Evolutionary conservation across 1,284 basidiomycete species (phyloP), one percentile per base, ranked within the genome.

Genomic region (Moesziomyces parantarcticus): DNA sequence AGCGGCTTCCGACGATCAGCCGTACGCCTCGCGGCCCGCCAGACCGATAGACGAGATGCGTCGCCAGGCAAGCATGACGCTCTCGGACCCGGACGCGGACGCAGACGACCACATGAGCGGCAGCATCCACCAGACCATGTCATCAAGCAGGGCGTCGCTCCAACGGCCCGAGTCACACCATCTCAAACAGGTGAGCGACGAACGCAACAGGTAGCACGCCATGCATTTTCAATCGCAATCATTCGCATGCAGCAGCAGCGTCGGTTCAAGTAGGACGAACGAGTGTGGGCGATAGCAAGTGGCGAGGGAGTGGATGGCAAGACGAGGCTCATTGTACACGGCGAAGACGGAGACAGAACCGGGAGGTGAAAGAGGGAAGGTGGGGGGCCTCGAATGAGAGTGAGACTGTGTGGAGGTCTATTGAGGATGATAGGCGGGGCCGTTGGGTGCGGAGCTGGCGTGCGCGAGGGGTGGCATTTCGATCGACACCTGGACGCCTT

Each of bases 41-140:
- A 51, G 56, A 39, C 59, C 59, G 3, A 50, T 49, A 4, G 60
- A 69, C 9, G 56, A 63, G 42, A 69, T 69, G 66, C 59, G 59
- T 10, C 59, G 66, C 26, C 59, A 69, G 40, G 68, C 68, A 10
- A 61, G 62, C 36, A 11, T 60, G 18, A 55, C 58, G 3, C 58
- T 71, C 16, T 71, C 68, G 5, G 68, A 50, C 3, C 20, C 48
- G 13, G 48, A 64, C n/a, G 34, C 42, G 18, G 62, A 49, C 9
- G 57, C 58, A n/a, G 62, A 71, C 26, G 26, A 51, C 34, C 58
- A 61, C 11, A 4, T n/a, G 16, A 50, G 34, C 9, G 41, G 40
- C 11, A 50, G 45, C 18, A 49, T 59, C 9, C 52, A 57, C 7
- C 59, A 58, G 29, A 32, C 49, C 3, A 20, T 69, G 25, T 45